Evolutionary conservation across 2,329 filamentous ascomycete genomes (phyloP).

Genomic region (Stachybotrys chlorohalonatus): DNA sequence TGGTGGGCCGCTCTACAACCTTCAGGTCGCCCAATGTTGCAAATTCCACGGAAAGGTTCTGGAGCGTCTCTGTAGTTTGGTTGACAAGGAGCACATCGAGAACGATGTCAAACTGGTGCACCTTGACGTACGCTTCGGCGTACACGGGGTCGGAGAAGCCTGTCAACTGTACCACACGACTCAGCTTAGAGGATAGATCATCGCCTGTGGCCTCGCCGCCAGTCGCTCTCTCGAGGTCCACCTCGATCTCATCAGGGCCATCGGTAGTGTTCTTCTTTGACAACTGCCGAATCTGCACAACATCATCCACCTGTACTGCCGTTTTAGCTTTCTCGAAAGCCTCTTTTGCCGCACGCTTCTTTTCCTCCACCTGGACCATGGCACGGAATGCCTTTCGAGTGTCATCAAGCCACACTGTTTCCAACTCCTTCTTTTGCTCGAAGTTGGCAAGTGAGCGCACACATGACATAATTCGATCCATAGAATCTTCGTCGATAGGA

Average conservation of each 20-base stretch:
- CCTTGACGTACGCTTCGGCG: slow-evolving; percentile 97
- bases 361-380: slow-evolving; percentile 96
- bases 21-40: slow-evolving; percentile 97
- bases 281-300: slow-evolving; percentile 85
- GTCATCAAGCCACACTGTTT: slow-evolving; percentile 87
- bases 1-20: slow-evolving; percentile 92
- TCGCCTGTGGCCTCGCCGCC: slow-evolving; percentile 78
- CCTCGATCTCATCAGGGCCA: slow-evolving; percentile 74
- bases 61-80: slow-evolving; percentile 90
- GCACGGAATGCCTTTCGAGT: slow-evolving; percentile 92
- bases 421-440: slow-evolving; percentile 78
- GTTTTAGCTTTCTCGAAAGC: slow-evolving; percentile 88
- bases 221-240: slow-evolving; percentile 88
- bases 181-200: slow-evolving; percentile 87
- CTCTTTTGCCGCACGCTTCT: slow-evolving; percentile 92
- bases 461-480: slow-evolving; percentile 98
- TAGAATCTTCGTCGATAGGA: slow-evolving; percentile 92
- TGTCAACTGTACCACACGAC: slow-evolving; percentile 90
- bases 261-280: slow-evolving; percentile 83
- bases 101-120: slow-evolving; percentile 97
- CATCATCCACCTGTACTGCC: slow-evolving; percentile 91
- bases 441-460: slow-evolving; percentile 90
- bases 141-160: slow-evolving; percentile 98
- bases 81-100: slow-evolving; percentile 95
- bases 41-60: slow-evolving; percentile 96